Evolutionary conservation across 2,329 filamentous ascomycete species (phyloP).

Genomic region (Colletotrichum musicola): DNA sequence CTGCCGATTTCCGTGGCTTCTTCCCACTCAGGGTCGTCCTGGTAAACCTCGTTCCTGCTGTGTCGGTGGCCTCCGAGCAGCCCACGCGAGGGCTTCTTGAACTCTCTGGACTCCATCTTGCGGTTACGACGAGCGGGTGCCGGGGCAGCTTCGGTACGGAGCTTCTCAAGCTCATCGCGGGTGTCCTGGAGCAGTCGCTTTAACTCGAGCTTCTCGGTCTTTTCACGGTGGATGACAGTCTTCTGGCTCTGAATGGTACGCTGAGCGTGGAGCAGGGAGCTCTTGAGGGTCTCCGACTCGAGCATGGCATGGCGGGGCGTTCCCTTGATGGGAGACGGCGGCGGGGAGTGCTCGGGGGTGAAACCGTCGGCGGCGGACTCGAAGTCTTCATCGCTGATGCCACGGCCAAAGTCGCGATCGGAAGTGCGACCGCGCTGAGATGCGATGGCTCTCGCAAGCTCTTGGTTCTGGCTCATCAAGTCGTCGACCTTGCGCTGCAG

Average conservation of each 20-base stretch:
- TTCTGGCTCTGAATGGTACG: conserved; percentile 96
- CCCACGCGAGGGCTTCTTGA: conserved; percentile 78
- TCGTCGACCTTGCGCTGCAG: conserved; percentile 91
- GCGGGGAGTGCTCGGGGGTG: conserved; percentile 91
- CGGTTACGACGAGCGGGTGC: conserved; percentile 70
- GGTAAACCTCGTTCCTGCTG: conserved; percentile 81
- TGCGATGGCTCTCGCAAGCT: conserved; percentile 87
- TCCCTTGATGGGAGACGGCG: conserved; percentile 89
- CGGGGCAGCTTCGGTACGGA: conserved; percentile 65
- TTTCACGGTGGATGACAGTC: conserved; percentile 95
- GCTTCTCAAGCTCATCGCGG: conserved; percentile 87
- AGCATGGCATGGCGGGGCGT: conserved; percentile 91
- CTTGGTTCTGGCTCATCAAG: conserved; percentile 87
- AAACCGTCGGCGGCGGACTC: conserved; percentile 75
- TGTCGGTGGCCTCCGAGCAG: conserved; percentile 82
- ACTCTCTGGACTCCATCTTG: conserved; percentile 73
- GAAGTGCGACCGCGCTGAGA: conserved; percentile 76
- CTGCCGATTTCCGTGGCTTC: conserved; percentile 72
- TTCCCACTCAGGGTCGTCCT: conserved; percentile 91
- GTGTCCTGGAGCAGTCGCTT: conserved; percentile 96
- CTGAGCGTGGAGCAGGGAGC: conserved; percentile 93
- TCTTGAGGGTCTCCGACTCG: conserved; percentile 96
- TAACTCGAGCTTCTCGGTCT: conserved; percentile 97
- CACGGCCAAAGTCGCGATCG: conserved; percentile 72
- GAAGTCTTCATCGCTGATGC: conserved; percentile 72